Evolutionary conservation across 768 basidiomycete genomes (phyloP), one percentile per base, ranked within the genome.

Genomic region (Obba rivulosa): DNA sequence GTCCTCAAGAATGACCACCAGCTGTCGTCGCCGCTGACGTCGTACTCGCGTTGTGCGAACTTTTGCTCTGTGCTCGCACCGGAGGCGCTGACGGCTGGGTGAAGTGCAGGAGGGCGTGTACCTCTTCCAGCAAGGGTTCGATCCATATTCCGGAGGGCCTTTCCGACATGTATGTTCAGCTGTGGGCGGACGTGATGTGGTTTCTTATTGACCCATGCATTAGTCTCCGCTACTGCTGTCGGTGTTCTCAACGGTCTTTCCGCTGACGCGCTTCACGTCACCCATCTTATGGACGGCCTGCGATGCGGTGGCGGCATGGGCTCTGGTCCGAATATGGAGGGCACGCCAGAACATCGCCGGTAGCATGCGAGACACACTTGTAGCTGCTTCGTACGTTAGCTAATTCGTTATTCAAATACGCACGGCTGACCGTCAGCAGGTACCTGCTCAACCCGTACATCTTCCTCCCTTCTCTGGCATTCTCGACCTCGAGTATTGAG

Each of bases 361-460:
- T 43, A 77, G 71, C 47, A 51, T 70, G 34, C 73, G 83, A 64
- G 85, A 85, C 53, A 64, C 69, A 13, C 63, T 89, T 43, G 71
- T 94, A 24, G 83, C 79, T 16, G 73, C 80, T 7, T 65, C 78
- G 90, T 92, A 59, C 54, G 85, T 73, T n/a, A 35, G 20, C n/a
- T 39, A 11, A 40, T 16, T 23, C 14, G 4, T 16, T 14, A n/a
- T 38, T 13, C 36, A 41, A 20, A 5, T 14, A 8, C 35, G 22
- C 17, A 44, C 36, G 36, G 21, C 43, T 62, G 37, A 57, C 34
- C 13, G 10, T 21, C 46, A 43, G 17, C 57, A 96, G 92, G 40
- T 94, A 86, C 66, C 78, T 96, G 17, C 65, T 95, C 43, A 96
- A 98, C 57, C 96, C 96, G 2, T 96, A 96, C 63, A 67, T 88